Evolutionary conservation across 345 rosid species (phyloP).

Genomic region (Citrus unshiu): DNA sequence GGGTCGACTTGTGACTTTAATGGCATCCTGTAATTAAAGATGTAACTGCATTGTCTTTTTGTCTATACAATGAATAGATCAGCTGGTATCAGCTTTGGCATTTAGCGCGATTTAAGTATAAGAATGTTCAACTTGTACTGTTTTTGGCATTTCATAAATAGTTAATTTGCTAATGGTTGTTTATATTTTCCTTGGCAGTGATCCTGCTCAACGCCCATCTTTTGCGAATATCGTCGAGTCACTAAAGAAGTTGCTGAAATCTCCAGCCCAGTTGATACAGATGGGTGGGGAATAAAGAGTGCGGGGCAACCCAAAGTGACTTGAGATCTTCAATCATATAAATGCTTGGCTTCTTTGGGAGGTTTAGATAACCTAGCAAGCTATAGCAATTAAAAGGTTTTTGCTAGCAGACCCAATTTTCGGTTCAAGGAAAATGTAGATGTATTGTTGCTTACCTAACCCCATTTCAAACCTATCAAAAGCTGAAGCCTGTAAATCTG

Average conservation of each 20-base stretch:
- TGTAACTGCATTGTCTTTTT: background rate
- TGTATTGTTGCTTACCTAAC: constrained; percentile 26
- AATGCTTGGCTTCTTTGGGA: background rate
- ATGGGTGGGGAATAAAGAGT: constrained; percentile 37
- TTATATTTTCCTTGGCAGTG: constrained; percentile 33
- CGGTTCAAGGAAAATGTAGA: constrained; percentile 28
- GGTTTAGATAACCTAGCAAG: background rate
- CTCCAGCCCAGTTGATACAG: constrained; percentile 61
- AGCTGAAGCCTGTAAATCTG: background rate
- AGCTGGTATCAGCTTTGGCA: background rate
- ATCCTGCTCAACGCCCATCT: constrained; percentile 74
- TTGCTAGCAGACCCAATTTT: constrained; percentile 14
- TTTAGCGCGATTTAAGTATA: background rate
- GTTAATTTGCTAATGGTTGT: background rate
- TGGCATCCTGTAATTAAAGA: background rate
- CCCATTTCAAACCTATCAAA: background rate
- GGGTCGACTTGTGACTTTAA: background rate
- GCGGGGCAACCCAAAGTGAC: background rate
- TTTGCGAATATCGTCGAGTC: constrained; percentile 58
- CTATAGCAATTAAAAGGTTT: background rate
- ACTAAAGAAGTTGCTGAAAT: constrained; percentile 77
- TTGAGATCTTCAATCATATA: background rate
- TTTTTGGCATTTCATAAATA: background rate
- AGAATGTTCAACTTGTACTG: background rate
- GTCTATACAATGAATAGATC: background rate